Percentiles rank a stretch among this genome's conserved stretches.
Evolutionary conservation across 148 eudicot species (phyloP).

Genomic region (Cornus kousa): DNA sequence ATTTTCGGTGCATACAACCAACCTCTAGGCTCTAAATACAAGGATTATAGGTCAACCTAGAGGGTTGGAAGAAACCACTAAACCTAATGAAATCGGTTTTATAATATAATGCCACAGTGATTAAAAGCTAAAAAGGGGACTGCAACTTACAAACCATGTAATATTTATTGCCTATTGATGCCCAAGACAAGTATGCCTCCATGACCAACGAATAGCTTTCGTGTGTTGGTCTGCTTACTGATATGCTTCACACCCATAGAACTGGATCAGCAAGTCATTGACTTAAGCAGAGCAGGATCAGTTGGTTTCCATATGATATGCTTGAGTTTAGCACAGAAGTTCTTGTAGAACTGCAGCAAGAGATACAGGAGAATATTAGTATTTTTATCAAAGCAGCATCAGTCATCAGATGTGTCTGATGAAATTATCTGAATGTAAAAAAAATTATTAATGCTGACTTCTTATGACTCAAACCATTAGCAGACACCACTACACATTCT

Average conservation of each 20-base stretch:
- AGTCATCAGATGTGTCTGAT: background rate
- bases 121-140: no score
- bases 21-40: background rate
- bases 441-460: conserved; percentile 23
- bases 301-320: conserved; percentile 76
- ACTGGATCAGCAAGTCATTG: conserved; percentile 43
- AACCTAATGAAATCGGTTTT: background rate
- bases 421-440: background rate
- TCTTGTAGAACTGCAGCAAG: conserved; percentile 88
- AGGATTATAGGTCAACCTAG: background rate
- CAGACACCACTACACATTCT: background rate
- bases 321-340: conserved; percentile 61
- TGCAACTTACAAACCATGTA: background rate
- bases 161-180: background rate
- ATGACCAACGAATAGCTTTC: background rate
- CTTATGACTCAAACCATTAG: conserved; percentile 37
- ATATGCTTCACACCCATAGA: conserved; percentile 24
- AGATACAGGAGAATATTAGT: background rate
- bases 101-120: background rate
- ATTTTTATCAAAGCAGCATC: background rate
- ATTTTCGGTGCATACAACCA: background rate
- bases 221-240: conserved; percentile 16
- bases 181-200: background rate
- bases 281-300: conserved; percentile 37
- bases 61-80: background rate